Conservation (phyloP, 108 stramenopile species). For the Pelagomonas calceolata region DNA sequence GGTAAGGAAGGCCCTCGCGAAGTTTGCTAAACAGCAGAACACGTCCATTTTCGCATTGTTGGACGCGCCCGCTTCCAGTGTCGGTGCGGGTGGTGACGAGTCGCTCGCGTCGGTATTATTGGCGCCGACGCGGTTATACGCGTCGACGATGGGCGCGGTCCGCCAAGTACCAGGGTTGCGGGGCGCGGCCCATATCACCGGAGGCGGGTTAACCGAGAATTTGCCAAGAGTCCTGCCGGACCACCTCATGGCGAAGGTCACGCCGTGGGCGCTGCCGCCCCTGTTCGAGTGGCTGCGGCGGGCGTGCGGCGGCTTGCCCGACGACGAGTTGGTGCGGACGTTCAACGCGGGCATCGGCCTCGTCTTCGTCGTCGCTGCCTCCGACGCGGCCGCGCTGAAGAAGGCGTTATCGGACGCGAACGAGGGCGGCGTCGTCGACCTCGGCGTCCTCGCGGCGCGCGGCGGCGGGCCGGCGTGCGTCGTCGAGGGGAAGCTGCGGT, state of each 20-base stretch:
- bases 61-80: no score
- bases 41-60: no score
- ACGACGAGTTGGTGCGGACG: constrained; percentile 85
- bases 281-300: constrained; percentile 90
- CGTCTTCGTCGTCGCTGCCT: constrained; percentile 72
- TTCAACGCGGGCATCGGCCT: constrained; percentile 95
- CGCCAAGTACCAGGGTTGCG: constrained; percentile 33
- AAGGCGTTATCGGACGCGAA: constrained; percentile 26
- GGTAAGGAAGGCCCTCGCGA: constrained; percentile 76
- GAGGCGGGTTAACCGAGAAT: constrained; percentile 92
- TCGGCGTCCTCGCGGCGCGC: no score
- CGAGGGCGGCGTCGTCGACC: no score
- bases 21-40: constrained; percentile 19
- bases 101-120: constrained; percentile 78
- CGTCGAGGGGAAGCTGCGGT: no score
- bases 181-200: constrained; percentile 92
- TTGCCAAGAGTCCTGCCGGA: constrained; percentile 79
- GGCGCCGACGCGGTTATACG: constrained; percentile 90
- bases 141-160: no score
- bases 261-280: constrained; percentile 45
- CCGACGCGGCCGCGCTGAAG: constrained; percentile 55
- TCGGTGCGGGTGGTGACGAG: no score
- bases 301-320: constrained; percentile 64
- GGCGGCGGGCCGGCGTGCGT: no score
- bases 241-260: constrained; percentile 68